Base-by-base conservation (phyloP, 1,139 yeast genomes). In the Nakaseomyces nivariensis region DNA sequence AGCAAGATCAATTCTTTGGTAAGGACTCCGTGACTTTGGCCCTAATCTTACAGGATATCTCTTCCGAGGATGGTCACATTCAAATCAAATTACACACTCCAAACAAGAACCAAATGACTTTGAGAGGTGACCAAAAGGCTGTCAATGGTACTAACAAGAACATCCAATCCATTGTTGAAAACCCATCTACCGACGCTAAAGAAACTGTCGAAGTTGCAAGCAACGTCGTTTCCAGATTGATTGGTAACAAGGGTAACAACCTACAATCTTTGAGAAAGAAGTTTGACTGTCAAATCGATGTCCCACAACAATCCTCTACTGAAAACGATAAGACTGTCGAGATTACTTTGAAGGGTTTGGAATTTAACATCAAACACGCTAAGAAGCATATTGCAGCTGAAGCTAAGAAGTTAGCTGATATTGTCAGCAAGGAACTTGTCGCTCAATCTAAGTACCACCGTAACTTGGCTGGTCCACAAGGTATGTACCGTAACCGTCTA, bases 231-330 rank as follows among this genome's bases (percentile, higher is more conserved):
- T 77, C 94, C 42, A 82, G 95, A 68, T 75, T 94, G 51, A 88
- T 94, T 67, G 99, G 98, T 58, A 85, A 84, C 66, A 86, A 80
- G 54, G 98, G 98, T 51, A 71, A 86, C 43, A 79, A 82, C 63
- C 71, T 92, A 64, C 77, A 79, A 58, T 72, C 79, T 49, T 69
- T 88, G 56, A 77, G 84, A 58, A 88, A 85, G n/a, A 85, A 86
- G 63, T 88, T 75, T 61, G 90, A 83, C 46, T 89, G 87, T 55
- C 78, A 76, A 58, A 77, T 94, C 56, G 96, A 89, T 60, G 82
- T 89, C 48, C 72, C 70, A 40, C 65, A 50, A 24, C 47, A 48
- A 22, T 47, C 67, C 42, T 67, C 67, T 37, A 57, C 67, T 38
- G 62, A 67, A 24, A 67, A 67, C 37, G 66, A 66, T 45, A 78